Conservation (phyloP, 1,139 yeast species). For the Hyphopichia burtonii region DNA sequence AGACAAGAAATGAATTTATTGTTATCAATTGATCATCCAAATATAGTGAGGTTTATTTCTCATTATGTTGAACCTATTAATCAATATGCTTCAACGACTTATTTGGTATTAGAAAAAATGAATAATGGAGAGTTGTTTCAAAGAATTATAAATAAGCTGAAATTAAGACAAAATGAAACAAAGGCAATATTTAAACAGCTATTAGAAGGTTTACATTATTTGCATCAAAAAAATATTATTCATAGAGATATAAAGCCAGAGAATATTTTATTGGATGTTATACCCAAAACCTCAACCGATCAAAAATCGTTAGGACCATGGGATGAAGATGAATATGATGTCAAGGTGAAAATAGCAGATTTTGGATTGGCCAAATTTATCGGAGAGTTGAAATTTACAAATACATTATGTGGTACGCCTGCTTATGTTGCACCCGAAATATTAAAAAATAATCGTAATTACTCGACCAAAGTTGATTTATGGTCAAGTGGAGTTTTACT, state of each 20-base stretch:
- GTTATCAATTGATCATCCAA: constrained; percentile 65
- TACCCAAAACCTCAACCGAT: constrained; percentile 36
- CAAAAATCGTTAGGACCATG: constrained; percentile 68
- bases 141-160: constrained; percentile 62
- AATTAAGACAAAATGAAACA: constrained; percentile 60
- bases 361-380: constrained; percentile 79
- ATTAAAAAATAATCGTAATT: constrained; percentile 49
- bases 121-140: constrained; percentile 76
- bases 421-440: constrained; percentile 86
- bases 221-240: constrained; percentile 75
- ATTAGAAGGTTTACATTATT: constrained; percentile 57
- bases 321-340: constrained; percentile 64
- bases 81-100: constrained; percentile 54
- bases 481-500: constrained; percentile 81
- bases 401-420: constrained; percentile 80
- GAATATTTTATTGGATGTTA: constrained; percentile 74
- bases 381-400: constrained; percentile 73
- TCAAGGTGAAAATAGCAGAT: constrained; percentile 74
- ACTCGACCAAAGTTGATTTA: constrained; percentile 70
- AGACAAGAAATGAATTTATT: constrained; percentile 68
- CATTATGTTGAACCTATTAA: constrained; percentile 69
- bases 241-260: constrained; percentile 92
- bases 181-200: constrained; percentile 60
- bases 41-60: constrained; percentile 65
- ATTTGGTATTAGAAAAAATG: constrained; percentile 68